Evolutionary conservation across 805 yeast genomes (phyloP), one percentile per base, ranked within the genome.

Genomic region (Wickerhamomyces sydowiorum): DNA sequence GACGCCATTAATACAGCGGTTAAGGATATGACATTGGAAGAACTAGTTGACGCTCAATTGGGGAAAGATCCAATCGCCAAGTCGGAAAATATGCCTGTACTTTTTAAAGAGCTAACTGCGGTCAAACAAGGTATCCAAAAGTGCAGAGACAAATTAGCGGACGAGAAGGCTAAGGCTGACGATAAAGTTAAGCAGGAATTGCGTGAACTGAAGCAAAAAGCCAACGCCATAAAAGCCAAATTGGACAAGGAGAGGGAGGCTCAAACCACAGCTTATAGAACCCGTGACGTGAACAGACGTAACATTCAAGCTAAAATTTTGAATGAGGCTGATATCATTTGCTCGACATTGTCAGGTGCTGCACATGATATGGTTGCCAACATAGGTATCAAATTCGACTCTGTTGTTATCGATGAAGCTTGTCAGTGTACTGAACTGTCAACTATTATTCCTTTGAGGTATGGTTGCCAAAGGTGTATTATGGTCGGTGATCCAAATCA

Each of bases 401-500:
- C 95, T 4, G 97, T 93, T 2, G 82, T 91, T 39, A 82, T 91
- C 46, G 99, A 91, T 67, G 99, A 91, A 62, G 99, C 99, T 2
- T 95, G 97, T 51, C 99, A 91, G 62, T 85, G 96, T 77, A 90
- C 93, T 31, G 99, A 91, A 58, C 59, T 91, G 28, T 87, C 96
- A 7, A 86, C 95, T 0, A 75, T 93, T 21, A 91, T 91, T 53
- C 99, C 99, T 0, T 67, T 93, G 49, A 71, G 95, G 55, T 93
- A 90, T 60, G 98, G 98, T 2, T 86, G 95, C 53, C 80, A 74
- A 45, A 78, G 80, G 42, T 91, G 98, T 66, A 83, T 93, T 38
- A 85, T 93, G 95, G 99, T 93, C 36, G 99, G 99, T 60, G 99
- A 93, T 66, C 98, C 98, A 2, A 90, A 93, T 59, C 99, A 93